phyloP scores from a whole-genome alignment of 129 eudicot genomes.

The Rutidosis leptorrhynchoides region DNA sequence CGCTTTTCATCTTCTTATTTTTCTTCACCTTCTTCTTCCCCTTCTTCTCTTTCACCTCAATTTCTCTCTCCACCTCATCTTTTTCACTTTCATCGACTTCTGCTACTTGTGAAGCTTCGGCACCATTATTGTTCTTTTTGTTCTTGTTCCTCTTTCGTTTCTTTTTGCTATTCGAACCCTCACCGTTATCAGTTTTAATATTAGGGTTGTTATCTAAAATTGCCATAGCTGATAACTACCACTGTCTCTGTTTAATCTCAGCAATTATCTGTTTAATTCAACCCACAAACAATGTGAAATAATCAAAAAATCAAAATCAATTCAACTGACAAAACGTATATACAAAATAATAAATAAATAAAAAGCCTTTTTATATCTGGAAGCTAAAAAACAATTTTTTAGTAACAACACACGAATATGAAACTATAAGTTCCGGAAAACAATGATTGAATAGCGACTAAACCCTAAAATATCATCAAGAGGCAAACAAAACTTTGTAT shows the following conservation, averaged over 20 bases:
- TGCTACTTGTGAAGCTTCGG: slow-evolving; percentile 17
- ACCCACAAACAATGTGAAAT: background rate
- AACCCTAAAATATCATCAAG: too few species aligned
- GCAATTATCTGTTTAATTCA: background rate
- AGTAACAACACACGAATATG: too few species aligned
- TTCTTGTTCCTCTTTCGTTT: slow-evolving; percentile 42
- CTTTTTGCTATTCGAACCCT: slow-evolving; percentile 27
- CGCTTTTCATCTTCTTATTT: too few species aligned
- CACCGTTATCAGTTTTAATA: slow-evolving; percentile 13
- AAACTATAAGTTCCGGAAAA: too few species aligned
- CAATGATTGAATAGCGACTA: too few species aligned
- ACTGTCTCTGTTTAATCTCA: slow-evolving; percentile 16
- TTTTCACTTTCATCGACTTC: slow-evolving; percentile 21
- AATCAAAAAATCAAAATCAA: background rate
- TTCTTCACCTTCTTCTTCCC: slow-evolving; percentile 30
- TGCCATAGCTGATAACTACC: slow-evolving; percentile 31
- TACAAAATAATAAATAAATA: too few species aligned
- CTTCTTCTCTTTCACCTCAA: slow-evolving; percentile 29
- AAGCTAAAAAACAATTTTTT: too few species aligned
- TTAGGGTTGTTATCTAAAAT: slow-evolving; percentile 36
- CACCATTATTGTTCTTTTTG: slow-evolving; percentile 21
- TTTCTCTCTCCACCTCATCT: too few species aligned
- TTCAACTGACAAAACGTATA: background rate
- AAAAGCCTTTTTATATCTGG: too few species aligned
- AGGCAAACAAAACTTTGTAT: too few species aligned